Evolutionary conservation across 495 filamentous ascomycete species (phyloP), one percentile per base, ranked within the genome.

Genomic region (Staphylotrichum longicolle): DNA sequence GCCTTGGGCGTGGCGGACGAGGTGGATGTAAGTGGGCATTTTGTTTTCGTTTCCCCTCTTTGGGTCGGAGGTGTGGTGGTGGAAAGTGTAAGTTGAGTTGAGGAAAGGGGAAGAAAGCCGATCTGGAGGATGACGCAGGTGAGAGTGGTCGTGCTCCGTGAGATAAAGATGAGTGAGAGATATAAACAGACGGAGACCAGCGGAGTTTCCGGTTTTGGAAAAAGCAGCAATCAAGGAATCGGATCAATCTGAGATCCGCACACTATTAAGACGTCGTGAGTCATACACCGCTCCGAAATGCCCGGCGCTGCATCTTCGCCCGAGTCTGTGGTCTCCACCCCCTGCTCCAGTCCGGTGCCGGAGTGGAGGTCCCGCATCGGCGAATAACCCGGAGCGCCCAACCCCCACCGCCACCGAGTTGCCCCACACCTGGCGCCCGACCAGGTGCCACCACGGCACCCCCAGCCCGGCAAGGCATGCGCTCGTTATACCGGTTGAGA

Each of bases 1-100:
- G 73, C 91, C 92, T 80, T 81, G 78, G 27, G 79, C 79, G 68
- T 81, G 79, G 47, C 79, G 78, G 56, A 81, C 79, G 37, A 81
- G 72, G 66, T 95, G 80, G 61, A 81, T 67, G 34, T 75, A 72
- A 20, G 71, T 74, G 5, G 77, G 68, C 77, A 80, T 79, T 32
- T 63, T 65, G n/a, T 44, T 15, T 27, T 27, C 1, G 20, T 27
- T 27, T 27, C 20, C 20, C 20, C 20, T 27, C 20, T 27, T 27
- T 27, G 20, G 20, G 20, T 27, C 20, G 20, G 41, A 11, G 32
- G 32, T 54, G 40, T 56, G 10, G 35, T 37, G 46, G 15, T 41
- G 33, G 14, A 6, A 14, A 4, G 54, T 35, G 12, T 35, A 27
- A 14, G 3, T 40, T 46, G 57, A 42, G 27, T 58, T n/a, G 9